Base-by-base conservation (phyloP, 768 basidiomycete genomes). In the Podaxis mareebaensis region DNA sequence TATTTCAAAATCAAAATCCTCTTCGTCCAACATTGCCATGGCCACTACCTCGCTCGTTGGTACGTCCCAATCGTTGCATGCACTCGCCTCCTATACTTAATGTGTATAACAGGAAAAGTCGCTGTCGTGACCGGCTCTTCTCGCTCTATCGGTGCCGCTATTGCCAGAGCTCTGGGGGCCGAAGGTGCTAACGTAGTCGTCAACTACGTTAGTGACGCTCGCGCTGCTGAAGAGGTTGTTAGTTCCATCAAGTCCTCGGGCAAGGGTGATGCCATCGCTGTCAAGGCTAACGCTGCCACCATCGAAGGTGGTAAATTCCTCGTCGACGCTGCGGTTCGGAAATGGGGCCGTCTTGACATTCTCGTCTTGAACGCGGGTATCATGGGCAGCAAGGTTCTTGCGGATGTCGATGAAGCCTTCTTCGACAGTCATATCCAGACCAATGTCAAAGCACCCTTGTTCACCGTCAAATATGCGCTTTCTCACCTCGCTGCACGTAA, bases 61-160 rank as follows among this genome's bases (percentile, higher is more conserved):
- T 57, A 42, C 6, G 61, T 63, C 15, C 26, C 17, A 12, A 7
- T 11, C 38, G 6, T 13, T 20, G 2, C 7, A 13, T 44, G 3
- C 11, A 10, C 61, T 57, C 17, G 4, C 30, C 15, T 4, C 17
- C 26, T 15, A 39, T 20, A 26, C 20, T 24, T 57, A 13, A 57
- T 17, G 10, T 49, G 11, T 10, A 26, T 17, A 62, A 17, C 20
- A 77, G 82, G 80, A 20, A 84, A 83, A 73, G 77, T 83, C n/a
- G 83, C 83, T n/a, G 72, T 87, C 53, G 80, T 87, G 44, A 87
- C 86, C 17, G 85, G 86, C 33, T 85, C 85, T 5, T 86, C 86
- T 13, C 81, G 84, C 11, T 81, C 79, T 17, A 87, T 85, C 28
- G 87, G 86, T 40, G 86, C 85, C 0, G 78, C 83, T 13, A 79